Conservation (phyloP, 1,284 basidiomycete genomes). For the Salmacisia buchloeana region DNA sequence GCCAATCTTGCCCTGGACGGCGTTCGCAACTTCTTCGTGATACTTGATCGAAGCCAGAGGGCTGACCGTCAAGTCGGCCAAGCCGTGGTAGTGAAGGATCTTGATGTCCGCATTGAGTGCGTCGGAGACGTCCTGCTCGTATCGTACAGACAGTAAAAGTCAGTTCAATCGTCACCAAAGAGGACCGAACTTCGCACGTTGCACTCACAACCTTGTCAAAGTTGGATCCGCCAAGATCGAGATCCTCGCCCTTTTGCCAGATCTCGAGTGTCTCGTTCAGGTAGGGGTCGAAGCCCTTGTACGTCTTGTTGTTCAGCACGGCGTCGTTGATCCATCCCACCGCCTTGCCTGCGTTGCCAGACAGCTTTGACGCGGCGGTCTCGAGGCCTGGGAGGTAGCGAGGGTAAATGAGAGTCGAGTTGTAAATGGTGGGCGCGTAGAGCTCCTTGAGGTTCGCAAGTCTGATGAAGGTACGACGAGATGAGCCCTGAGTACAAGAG, state of each 20-base stretch:
- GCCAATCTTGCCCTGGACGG: constrained; percentile 1
- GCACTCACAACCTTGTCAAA: constrained; percentile 10
- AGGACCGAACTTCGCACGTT: neutral
- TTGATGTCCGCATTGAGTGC: constrained; percentile 12
- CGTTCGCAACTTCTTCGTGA: constrained; percentile 11
- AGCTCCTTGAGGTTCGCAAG: constrained; percentile 7
- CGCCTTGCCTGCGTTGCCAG: constrained; percentile 19
- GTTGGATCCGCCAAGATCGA: constrained; percentile 12
- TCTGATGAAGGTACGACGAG: neutral
- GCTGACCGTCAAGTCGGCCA: constrained; percentile 19
- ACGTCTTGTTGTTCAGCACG: constrained; percentile 18
- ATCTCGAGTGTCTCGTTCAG: constrained; percentile 17
- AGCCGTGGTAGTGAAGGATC: constrained; percentile 31
- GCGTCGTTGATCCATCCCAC: constrained; percentile 41
- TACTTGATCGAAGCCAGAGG: constrained; percentile 17
- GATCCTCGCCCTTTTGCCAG: constrained; percentile 14
- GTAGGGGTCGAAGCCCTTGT: constrained; percentile 12
- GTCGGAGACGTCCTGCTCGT: constrained; percentile 16
- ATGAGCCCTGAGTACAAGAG: neutral
- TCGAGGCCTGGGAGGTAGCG: constrained; percentile 17
- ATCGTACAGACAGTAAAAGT: neutral
- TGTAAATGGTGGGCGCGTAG: neutral
- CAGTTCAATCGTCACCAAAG: neutral
- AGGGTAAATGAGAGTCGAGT: constrained; percentile 14
- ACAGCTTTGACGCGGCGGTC: neutral